Conservation (phyloP, 257 asterid species). For the Pogostemon cablin region DNA sequence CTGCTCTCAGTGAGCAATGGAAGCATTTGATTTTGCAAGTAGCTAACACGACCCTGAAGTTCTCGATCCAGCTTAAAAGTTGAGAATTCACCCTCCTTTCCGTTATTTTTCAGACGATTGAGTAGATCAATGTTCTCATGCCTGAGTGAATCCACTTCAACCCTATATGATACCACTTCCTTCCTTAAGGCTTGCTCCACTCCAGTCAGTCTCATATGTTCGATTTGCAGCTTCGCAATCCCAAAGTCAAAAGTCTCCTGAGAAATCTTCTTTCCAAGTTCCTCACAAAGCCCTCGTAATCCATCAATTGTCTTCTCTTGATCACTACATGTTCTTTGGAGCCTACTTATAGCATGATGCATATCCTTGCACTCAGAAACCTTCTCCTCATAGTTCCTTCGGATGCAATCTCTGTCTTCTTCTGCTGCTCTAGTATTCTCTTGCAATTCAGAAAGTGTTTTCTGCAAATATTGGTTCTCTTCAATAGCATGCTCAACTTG, state of each 20-base stretch:
- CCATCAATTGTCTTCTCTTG: slow-evolving; percentile 96
- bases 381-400: slow-evolving; percentile 76
- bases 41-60: slow-evolving; percentile 64
- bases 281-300: slow-evolving; percentile 74
- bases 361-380: slow-evolving; percentile 78
- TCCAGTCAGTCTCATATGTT: slow-evolving; percentile 83
- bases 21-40: slow-evolving; percentile 78
- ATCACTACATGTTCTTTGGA: slow-evolving; percentile 80
- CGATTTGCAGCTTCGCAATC: slow-evolving; percentile 63
- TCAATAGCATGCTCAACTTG: slow-evolving; percentile 57
- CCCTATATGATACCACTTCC: slow-evolving; percentile 77
- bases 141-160: slow-evolving; percentile 80
- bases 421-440: slow-evolving; percentile 66
- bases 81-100: slow-evolving; percentile 67
- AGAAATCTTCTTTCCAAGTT: slow-evolving; percentile 61
- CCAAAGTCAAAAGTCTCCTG: slow-evolving; percentile 54
- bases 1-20: slow-evolving; percentile 68
- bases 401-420: slow-evolving; percentile 67
- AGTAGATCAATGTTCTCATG: slow-evolving; percentile 81
- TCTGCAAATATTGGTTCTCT: slow-evolving; percentile 59
- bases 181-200: slow-evolving; percentile 88
- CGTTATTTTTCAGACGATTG: slow-evolving; percentile 66
- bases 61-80: slow-evolving; percentile 84
- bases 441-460: slow-evolving; percentile 56
- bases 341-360: slow-evolving; percentile 75